These are phyloP conservation scores for Phytophthora ohioensis DNA, from an alignment of 352 stramenopile genomes.

Conservation along the genomic window DNA sequence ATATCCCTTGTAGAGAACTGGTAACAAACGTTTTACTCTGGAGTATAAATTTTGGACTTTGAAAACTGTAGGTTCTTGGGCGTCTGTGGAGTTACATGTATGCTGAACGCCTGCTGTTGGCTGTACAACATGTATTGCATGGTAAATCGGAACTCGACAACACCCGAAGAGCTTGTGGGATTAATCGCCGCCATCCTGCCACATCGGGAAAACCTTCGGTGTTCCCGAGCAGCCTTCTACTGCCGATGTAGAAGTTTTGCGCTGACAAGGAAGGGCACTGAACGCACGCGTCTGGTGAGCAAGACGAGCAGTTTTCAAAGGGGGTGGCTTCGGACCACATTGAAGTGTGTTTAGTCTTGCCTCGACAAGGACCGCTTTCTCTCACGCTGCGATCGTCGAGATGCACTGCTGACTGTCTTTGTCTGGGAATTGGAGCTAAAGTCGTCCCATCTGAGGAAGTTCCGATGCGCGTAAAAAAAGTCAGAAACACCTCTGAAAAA, in stretches of 20 bases:
- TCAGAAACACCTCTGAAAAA: slow-evolving; percentile 25
- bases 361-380: slow-evolving; percentile 10
- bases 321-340: slow-evolving; percentile 31
- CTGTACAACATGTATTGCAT: no score
- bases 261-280: slow-evolving; percentile 29
- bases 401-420: slow-evolving; percentile 1
- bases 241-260: slow-evolving; percentile 27
- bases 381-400: neutral
- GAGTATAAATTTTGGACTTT: no score
- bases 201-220: neutral
- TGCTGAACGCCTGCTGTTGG: no score
- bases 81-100: no score
- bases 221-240: slow-evolving; percentile 12
- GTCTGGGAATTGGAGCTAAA: neutral
- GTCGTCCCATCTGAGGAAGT: slow-evolving; percentile 13
- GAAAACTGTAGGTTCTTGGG: no score
- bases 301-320: neutral
- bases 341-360: slow-evolving; percentile 24
- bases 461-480: slow-evolving; percentile 25
- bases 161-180: neutral
- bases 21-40: neutral
- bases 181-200: neutral
- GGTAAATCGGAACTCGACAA: no score
- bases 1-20: neutral
- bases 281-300: slow-evolving; percentile 4